Evolutionary conservation across 2,329 filamentous ascomycete genomes (phyloP), one percentile per base, ranked within the genome.

Genomic region (Elsinoe fawcettii): DNA sequence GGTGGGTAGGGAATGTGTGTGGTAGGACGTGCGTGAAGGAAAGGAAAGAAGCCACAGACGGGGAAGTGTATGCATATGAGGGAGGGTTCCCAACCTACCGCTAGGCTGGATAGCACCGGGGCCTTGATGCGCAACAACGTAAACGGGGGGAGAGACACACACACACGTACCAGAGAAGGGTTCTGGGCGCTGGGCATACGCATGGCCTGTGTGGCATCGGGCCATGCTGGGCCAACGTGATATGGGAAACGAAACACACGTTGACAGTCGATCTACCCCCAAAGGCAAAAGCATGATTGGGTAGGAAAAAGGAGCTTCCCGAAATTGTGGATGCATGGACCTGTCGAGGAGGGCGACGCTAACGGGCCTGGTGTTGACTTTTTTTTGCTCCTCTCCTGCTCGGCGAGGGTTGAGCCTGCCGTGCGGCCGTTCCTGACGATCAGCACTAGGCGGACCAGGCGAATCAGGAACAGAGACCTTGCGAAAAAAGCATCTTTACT

Each of bases 201-300:
- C 36, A n/a, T 55, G 51, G 51, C 49, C 32, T 37, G 49, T 36
- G 49, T 44, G 32, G 14, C 27, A 37, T 27, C 49, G 49, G 30
- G 49, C 49, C 32, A 53, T 53, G 49, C 49, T 53, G 49, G 49
- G 49, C 49, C 49, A 53, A 53, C 49, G 49, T 53, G 49, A 53
- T 53, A 53, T 53, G 49, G 44, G 30, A 53, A 53, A 53, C 46
- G 49, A 53, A 53, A 53, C 30, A 53, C 32, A 34, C 49, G 49
- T 53, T 53, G 34, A 39, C 49, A 37, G 18, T 37, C 49, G 32
- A 53, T 53, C 49, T 20, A 20, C 25, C 25, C 18, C 30, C 49
- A n/a, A 25, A 39, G 16, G 30, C 34, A 23, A 37, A 23, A 37
- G 49, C 25, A 25, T 53, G 34, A 53, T 53, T 53, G 49, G 49